A percentile compares a stretch with the other conserved stretches of the same genome.
Evolutionary conservation across 1,284 basidiomycete genomes (phyloP).

Genomic region (Melampsora allii-populina): DNA sequence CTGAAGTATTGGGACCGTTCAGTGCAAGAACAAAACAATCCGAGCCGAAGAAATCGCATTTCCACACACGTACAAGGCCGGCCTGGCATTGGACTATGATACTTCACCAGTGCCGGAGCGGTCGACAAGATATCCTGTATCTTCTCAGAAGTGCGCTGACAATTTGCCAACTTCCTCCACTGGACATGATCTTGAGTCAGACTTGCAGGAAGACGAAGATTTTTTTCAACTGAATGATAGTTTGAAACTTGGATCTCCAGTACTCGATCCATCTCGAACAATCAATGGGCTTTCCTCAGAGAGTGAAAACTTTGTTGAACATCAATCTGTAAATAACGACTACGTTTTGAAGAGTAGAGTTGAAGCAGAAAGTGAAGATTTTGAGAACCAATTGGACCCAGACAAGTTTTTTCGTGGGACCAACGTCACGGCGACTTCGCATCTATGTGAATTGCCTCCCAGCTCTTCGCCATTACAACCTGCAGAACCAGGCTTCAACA

Average conservation of each 20-base stretch:
- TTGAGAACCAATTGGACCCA: conserved; percentile 1
- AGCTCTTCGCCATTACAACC: conserved; percentile 23
- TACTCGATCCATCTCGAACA: background rate
- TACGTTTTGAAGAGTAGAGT: background rate
- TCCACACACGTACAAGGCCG: conserved; percentile 26
- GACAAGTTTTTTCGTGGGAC: background rate
- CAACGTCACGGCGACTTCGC: conserved; percentile 4
- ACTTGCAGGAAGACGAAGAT: conserved; percentile 24
- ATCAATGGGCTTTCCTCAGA: background rate
- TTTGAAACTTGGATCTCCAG: background rate
- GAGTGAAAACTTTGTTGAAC: background rate
- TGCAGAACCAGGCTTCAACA: conserved; percentile 23
- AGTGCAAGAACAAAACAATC: conserved; percentile 22
- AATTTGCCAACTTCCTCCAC: background rate
- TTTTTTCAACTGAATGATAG: background rate
- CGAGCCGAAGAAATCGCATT: conserved; percentile 30
- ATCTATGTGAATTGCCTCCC: background rate
- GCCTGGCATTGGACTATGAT: conserved; percentile 25
- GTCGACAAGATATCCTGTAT: conserved; percentile 2
- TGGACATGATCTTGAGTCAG: conserved; percentile 4
- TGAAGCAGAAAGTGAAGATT: background rate
- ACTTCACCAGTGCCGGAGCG: conserved; percentile 4
- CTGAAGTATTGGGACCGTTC: background rate
- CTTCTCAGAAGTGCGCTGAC: background rate
- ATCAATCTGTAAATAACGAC: background rate